Evolutionary conservation across 805 yeast genomes (phyloP), one percentile per base, ranked within the genome.

Genomic region (Cyberlindnera saturnus): DNA sequence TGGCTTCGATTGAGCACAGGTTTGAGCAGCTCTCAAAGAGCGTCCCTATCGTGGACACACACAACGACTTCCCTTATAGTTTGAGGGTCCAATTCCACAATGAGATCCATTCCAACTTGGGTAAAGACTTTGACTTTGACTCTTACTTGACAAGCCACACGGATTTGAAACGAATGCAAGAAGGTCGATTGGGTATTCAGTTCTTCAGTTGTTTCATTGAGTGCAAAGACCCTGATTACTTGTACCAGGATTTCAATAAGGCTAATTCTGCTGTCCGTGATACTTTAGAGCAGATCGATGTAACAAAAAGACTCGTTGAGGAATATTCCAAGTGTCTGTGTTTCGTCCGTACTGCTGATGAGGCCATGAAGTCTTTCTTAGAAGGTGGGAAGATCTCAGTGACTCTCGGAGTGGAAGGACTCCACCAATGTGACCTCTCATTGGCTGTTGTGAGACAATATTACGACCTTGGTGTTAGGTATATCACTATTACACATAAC

Each of bases 251-350:
- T 49, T 75, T 74, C 59, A 69, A 73, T 53, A 56, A 57, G 45
- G 61, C 69, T 28, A 70, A 65, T 44, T 56, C 62, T 34, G 68
- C 69, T 4, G 79, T 75, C 3, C 59, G 80, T 47, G 80, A 75
- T 53, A 74, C 80, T 1, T 39, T 75, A 48, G 81, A 75, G 49
- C 79, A 73, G 51, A 72, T 75, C 34, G 81, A 75, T 53, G 72
- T 74, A 6, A 65, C 70, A 5, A 67, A 68, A 48, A 60, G 80
- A 46, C 52, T 75, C 26, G 70, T 71, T 3, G 59, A 62, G 5
- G 66, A 65, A 43, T 71, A 71, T 49, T 61, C 73, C 0, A 56
- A 61, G 4, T 56, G 63, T 20, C 53, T 75, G 50, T 58, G 60
- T 32, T 66, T 71, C 52, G 77, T 74, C 13, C 45, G 47, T 26